These are phyloP conservation scores for Aurantiochytrium sp. DNA, from an alignment of 108 stramenopile genomes.

Conservation along the genomic window DNA sequence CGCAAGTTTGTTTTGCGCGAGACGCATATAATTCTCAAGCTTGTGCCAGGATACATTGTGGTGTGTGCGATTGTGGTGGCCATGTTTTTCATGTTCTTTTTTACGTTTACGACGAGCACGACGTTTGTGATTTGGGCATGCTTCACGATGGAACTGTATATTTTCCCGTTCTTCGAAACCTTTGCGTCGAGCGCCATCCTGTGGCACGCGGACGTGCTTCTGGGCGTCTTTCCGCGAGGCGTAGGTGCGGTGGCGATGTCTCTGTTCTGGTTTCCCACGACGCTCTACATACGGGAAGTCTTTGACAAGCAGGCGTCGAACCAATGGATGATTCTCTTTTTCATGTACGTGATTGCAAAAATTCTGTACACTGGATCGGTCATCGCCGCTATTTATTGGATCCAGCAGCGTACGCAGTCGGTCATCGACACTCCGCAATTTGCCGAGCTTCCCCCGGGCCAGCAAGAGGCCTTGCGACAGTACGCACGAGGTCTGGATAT, in stretches of 20 bases:
- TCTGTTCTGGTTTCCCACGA: neutral
- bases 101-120: neutral
- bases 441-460: neutral
- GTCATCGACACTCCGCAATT: neutral
- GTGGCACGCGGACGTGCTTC: neutral
- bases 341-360: neutral
- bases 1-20: neutral
- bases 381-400: neutral
- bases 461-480: neutral
- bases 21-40: neutral
- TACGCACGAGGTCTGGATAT: neutral
- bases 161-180: neutral
- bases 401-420: neutral
- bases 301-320: neutral
- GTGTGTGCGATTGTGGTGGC: neutral
- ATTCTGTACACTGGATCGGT: neutral
- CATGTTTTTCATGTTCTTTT: neutral
- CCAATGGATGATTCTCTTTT: neutral
- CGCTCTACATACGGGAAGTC: neutral
- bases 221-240: neutral
- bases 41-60: neutral
- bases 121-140: neutral
- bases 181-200: neutral
- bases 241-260: neutral
- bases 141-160: neutral